A percentile compares a stretch with the other conserved stretches of the same genome.
Conservation (phyloP, 2,329 filamentous ascomycete species). For the Magnaporthiopsis incrustans region DNA sequence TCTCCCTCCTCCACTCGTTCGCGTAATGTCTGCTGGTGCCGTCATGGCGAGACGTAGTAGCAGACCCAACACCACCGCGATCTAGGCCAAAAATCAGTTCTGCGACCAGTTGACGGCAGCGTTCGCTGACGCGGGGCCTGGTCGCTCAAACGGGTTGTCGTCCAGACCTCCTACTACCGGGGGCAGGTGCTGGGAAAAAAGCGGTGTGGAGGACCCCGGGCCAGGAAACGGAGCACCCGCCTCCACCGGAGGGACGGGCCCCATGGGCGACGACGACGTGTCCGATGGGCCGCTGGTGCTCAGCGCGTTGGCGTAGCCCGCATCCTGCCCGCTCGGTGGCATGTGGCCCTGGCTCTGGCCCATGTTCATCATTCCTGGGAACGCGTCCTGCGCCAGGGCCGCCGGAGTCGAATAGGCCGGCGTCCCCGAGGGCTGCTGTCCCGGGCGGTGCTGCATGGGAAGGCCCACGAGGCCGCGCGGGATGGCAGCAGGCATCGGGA, state of each 20-base stretch:
- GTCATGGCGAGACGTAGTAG: too few relatives aligned
- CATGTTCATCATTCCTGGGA: not conserved
- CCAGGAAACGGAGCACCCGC: not conserved
- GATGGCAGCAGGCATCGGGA: not conserved
- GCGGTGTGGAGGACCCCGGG: not conserved
- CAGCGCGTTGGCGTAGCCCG: not conserved
- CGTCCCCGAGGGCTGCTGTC: not conserved
- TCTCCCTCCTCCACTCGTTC: not conserved
- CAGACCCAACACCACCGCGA: not conserved
- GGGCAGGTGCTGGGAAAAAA: not conserved
- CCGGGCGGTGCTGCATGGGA: not conserved
- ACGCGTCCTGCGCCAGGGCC: not conserved
- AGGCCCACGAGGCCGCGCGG: not conserved
- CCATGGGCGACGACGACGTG: not conserved
- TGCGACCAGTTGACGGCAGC: not conserved
- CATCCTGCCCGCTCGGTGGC: not conserved
- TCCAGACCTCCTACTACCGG: not conserved
- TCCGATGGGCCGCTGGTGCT: not conserved
- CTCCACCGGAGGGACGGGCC: not conserved
- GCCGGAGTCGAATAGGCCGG: not conserved
- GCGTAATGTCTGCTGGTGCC: not conserved
- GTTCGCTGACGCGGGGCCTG: not conserved
- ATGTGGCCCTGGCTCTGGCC: not conserved
- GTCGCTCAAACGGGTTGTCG: not conserved
- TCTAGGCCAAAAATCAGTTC: not conserved